Evolutionary conservation across 345 rosid species (phyloP), one percentile per base, ranked within the genome.

Genomic region (Citropsis articulata): DNA sequence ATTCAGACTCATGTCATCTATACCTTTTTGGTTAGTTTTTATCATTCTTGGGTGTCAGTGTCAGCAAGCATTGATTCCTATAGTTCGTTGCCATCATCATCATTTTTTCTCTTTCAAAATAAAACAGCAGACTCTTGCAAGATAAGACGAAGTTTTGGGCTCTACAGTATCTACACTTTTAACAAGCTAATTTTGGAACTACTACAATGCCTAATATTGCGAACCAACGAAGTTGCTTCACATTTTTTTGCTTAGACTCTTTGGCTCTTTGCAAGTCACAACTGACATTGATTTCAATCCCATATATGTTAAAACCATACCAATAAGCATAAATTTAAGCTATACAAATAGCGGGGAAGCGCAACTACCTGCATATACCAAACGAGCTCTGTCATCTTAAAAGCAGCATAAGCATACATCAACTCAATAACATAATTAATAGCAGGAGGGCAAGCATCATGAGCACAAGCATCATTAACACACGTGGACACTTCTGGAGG

Each of bases 371-470:
- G 88, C 76, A 80, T 50, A 77, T 85, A 85, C 72, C 74, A 55
- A 70, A 45, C 84, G 22, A 2, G 81, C 66, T 89, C 91, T 48
- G 75, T 71, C 55, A 85, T 78, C 71, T 81, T 73, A 75, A 89
- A 89, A 14, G 83, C 78, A 48, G 6, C 7, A 5, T 86, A 86
- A 16, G 82, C 87, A 77, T 82, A 81, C 85, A 87, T 72, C 85
- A 89, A 78, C 60, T 89, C 87, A 45, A 89, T 71, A 2, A 79
- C 79, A 78, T 77, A 89, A 69, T 77, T 75, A 18, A 89, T 62
- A 2, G 86, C 84, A 69, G 91, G 91, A 25, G 81, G 81, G 40
- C 90, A 89, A 12, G 87, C 90, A 35, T 69, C 79, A 69, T 87
- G 91, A 0, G 7, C 35, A 66, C 91, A 89, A 16, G 12, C 40